Percentiles rank a stretch among this genome's conserved stretches.
These are phyloP conservation scores for Prunus yedoensis DNA, from an alignment of 331 rosid genomes.

Conservation along the genomic window DNA sequence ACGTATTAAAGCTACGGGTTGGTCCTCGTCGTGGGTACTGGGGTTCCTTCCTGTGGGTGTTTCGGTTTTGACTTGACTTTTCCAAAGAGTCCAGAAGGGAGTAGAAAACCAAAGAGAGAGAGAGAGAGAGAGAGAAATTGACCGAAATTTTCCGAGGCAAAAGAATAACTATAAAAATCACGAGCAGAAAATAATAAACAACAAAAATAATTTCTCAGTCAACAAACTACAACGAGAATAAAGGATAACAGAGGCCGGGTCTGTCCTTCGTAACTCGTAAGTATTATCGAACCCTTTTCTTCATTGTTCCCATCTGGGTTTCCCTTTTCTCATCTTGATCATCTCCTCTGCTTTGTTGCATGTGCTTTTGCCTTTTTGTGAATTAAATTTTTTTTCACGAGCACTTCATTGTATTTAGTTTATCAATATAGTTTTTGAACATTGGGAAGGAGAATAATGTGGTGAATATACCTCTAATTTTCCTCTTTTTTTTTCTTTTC, in stretches of 20 bases:
- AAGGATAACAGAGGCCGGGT: conserved; percentile 16
- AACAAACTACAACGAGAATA: conserved; percentile 37
- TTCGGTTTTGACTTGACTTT: conserved; percentile 9
- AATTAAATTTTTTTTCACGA: neutral
- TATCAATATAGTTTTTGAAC: neutral
- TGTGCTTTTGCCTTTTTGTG: neutral
- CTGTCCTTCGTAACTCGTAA: conserved; percentile 20
- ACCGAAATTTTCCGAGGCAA: neutral
- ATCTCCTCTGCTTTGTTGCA: neutral
- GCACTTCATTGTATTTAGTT: neutral
- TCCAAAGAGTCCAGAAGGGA: neutral
- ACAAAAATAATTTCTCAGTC: conserved; percentile 24
- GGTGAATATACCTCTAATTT: conserved; percentile 12
- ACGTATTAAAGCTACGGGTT: neutral
- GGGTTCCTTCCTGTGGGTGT: neutral
- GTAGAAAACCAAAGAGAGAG: neutral
- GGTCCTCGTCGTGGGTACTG: neutral
- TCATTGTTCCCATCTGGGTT: conserved; percentile 8
- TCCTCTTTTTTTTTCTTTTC: neutral
- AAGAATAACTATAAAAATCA: neutral
- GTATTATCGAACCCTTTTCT: conserved; percentile 20
- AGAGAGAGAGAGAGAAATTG: neutral
- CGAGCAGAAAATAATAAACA: neutral
- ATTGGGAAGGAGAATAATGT: neutral
- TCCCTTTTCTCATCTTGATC: neutral